Evolutionary conservation across 768 basidiomycete genomes (phyloP), one percentile per base, ranked within the genome.

Genomic region (Leccinum obscurum): DNA sequence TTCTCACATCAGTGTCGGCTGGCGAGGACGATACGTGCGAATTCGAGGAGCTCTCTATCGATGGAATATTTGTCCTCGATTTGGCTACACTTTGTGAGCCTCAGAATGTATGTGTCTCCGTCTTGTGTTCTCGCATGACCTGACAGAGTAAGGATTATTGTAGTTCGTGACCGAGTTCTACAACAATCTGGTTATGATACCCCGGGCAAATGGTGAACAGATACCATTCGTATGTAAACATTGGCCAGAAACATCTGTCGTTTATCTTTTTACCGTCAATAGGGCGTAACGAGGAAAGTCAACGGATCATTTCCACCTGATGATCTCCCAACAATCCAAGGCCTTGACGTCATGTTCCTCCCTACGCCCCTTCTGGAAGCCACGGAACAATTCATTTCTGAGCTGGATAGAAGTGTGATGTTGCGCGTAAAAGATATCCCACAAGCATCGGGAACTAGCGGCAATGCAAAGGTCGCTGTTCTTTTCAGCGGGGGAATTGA

Each of bases 401-500:
- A 83, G 22, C 71, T 96, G 32, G 83, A 86, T 61, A 73, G 73
- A 60, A 93, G 91, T 61, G 89, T 95, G 3, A 80, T 78, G 73
- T 76, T 87, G 35, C 82, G 83, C 3, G 88, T 94, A 13, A 79
- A 76, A 41, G 78, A 90, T 69, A 89, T 96, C 34, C 92, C 93
- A 14, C 70, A 70, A 46, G 54, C 69, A 80, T 81, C 63, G 56
- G 63, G 60, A 13, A 60, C 59, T 3, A 57, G 68, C 55, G 78
- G 78, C 7, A 72, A 77, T 54, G 80, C 88, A 4, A 81, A 88
- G 55, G 79, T 97, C 3, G 94, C 90, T 2, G 81, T 99, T 9
- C 81, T 99, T 9, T 99, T 98, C 73, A 96, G 93, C 39, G 97
- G 97, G 32, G 97, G 97, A 0, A 93, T 99, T 49, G 97, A 99